A percentile compares a stretch with the other conserved stretches of the same genome.
Evolutionary conservation across 352 stramenopile species (phyloP).

Genomic region (Pythium monospermum): DNA sequence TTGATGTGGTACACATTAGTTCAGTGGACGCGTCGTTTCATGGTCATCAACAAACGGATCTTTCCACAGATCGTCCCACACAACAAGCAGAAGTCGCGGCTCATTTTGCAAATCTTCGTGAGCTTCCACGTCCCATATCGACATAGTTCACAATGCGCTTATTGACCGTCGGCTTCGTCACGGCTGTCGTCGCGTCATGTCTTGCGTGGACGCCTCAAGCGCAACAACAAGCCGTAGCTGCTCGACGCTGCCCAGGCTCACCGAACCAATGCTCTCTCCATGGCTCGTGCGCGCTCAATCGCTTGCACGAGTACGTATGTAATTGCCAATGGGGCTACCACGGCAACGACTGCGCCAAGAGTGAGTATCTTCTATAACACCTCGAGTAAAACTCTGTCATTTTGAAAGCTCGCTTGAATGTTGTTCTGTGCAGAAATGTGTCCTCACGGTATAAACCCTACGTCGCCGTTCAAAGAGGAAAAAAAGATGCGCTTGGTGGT

Average conservation of each 20-base stretch:
- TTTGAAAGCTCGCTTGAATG: neutral
- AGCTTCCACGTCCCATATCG: too few species aligned
- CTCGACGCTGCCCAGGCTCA: conserved; percentile 40
- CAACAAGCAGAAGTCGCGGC: too few species aligned
- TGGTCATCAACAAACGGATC: neutral
- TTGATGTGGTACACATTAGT: neutral
- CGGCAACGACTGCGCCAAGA: conserved; percentile 50
- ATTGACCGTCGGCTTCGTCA: too few species aligned
- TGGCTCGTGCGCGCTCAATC: conserved; percentile 58
- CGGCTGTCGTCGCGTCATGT: too few species aligned
- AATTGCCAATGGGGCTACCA: conserved; percentile 77
- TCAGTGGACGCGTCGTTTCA: neutral
- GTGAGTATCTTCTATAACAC: conserved; percentile 28
- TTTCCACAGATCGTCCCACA: conserved; percentile 2
- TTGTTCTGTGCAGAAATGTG: conserved; percentile 49
- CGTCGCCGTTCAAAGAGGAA: conserved; percentile 27
- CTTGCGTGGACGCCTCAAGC: too few species aligned
- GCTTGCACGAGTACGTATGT: conserved; percentile 58
- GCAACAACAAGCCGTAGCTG: neutral
- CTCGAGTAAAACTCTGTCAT: too few species aligned
- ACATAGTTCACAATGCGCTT: too few species aligned
- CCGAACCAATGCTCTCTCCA: conserved; percentile 71
- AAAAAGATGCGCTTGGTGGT: conserved; percentile 54
- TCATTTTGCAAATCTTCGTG: too few species aligned
- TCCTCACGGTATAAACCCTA: conserved; percentile 55